Evolutionary conservation across 139 green algal genomes (phyloP), one percentile per base, ranked within the genome.

Genomic region (Micractinium sp.): DNA sequence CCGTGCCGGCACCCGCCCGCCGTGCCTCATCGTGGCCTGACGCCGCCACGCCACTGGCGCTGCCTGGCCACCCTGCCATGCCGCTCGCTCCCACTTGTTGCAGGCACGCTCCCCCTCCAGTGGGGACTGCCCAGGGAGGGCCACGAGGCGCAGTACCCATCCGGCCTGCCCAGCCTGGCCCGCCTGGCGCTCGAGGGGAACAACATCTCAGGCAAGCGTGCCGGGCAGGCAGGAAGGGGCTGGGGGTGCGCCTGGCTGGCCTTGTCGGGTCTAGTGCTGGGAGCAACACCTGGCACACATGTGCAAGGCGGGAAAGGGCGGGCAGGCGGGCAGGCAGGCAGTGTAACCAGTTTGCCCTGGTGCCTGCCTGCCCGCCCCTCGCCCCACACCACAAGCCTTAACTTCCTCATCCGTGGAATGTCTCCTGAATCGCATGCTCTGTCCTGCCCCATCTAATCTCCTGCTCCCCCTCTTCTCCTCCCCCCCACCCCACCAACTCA

Each of bases 181-280:
- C 56, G n/a, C 22, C 56, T 86, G 56, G 56, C 56, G n/a, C 20
- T 86, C 16, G 56, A 86, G n/a, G 81, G 81, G 33, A 86, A 86
- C 56, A 86, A 86, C 81, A 39, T 86, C 27, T 76, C 81, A 20
- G 81, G 81, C 74, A 60, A 41, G 79, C 14, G 75, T 22, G 76
- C 33, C 33, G 16, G 73, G 4, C 3, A 9, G 31, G 38, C 9
- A 60, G 33, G 36, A 61, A 60, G 27, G 53, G 36, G 36, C 33
- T 2, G 35, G 76, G 35, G 47, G 47, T 56, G 47, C 22, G 67
- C 67, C 67, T 33, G 31, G 67, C 67, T 35, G 33, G 20, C 20
- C 22, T 15, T 15, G 20, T 73, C 7, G 5, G 9, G 47, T 9
- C 47, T 9, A 56, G 47, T 56, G 9, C 9, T 56, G 5, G 5